Evolutionary conservation across 1,284 basidiomycete genomes (phyloP).

Genomic region (Polyporus tsugae): DNA sequence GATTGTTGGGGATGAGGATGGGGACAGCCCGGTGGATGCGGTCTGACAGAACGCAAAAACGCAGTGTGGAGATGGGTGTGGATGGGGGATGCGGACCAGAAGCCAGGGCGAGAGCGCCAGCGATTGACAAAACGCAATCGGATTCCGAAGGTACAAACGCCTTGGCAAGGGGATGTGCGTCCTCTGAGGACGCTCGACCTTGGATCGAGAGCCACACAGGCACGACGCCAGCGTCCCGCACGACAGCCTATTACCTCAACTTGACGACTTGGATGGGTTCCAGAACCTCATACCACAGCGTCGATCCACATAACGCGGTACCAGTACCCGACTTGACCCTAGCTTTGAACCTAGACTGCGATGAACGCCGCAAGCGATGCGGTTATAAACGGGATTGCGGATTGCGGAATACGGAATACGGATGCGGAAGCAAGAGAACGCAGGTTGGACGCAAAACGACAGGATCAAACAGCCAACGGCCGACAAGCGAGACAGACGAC

Average conservation of each 20-base stretch:
- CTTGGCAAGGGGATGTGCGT: background rate
- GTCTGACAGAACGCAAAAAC: constrained; percentile 10
- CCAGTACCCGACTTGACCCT: background rate
- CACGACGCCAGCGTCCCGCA: background rate
- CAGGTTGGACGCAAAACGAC: background rate
- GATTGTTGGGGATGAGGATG: background rate
- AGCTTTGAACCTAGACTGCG: constrained; percentile 1
- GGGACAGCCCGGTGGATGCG: background rate
- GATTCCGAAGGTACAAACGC: background rate
- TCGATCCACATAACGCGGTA: background rate
- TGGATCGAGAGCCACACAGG: background rate
- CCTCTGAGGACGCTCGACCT: background rate
- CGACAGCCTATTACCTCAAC: background rate
- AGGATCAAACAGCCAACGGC: background rate
- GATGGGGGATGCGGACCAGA: background rate
- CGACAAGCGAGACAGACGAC: constrained; percentile 4
- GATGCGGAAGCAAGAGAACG: background rate
- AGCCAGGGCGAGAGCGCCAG: background rate
- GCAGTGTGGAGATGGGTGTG: background rate
- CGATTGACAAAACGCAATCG: background rate
- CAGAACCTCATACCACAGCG: background rate
- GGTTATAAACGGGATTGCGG: background rate
- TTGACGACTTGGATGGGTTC: background rate
- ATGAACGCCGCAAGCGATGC: background rate
- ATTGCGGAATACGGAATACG: background rate